Evolutionary conservation across 1,139 yeast genomes (phyloP).

Genomic region (Kodamaea suecica): DNA sequence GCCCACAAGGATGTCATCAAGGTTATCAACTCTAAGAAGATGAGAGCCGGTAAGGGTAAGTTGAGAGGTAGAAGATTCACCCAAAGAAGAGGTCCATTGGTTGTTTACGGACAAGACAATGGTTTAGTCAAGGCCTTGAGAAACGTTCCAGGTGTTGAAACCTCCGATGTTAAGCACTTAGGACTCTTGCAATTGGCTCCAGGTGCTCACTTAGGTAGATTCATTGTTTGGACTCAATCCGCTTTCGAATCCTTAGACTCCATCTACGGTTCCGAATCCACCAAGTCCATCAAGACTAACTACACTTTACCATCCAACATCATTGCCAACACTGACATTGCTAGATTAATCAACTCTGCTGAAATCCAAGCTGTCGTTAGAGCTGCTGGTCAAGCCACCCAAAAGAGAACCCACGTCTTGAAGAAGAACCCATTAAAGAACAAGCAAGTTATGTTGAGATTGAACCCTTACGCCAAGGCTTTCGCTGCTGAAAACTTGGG

Average conservation of each 20-base stretch:
- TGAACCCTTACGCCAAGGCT: slow-evolving; percentile 99
- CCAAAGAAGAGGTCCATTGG: slow-evolving; percentile 99
- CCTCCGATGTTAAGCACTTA: slow-evolving; percentile 87
- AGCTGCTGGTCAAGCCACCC: slow-evolving; percentile 93
- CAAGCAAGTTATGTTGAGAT: slow-evolving; percentile 97
- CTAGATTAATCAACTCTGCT: slow-evolving; percentile 98
- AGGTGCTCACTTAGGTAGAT: slow-evolving; percentile 99
- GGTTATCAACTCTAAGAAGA: slow-evolving; percentile 97
- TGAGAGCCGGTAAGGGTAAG: slow-evolving; percentile 99
- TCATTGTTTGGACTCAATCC: slow-evolving; percentile 98
- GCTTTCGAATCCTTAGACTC: slow-evolving; percentile 97
- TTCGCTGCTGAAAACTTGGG: slow-evolving; percentile 90
- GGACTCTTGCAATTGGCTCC: slow-evolving; percentile 99
- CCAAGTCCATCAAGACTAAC: slow-evolving; percentile 81
- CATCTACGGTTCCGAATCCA: slow-evolving; percentile 93
- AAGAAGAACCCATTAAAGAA: slow-evolving; percentile 99
- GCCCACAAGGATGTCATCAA: slow-evolving; percentile 98
- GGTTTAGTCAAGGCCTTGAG: slow-evolving; percentile 98
- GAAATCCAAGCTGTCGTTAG: slow-evolving; percentile 97
- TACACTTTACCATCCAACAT: slow-evolving; percentile 93
- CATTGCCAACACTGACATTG: slow-evolving; percentile 91
- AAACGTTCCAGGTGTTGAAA: slow-evolving; percentile 99
- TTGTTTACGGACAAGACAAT: slow-evolving; percentile 96
- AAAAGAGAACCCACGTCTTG: slow-evolving; percentile 92
- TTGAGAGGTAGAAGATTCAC: slow-evolving; percentile 99